Base-by-base conservation (phyloP, 225 moss, liverwort and hornwort genomes). In the Physcomitrium patens region DNA sequence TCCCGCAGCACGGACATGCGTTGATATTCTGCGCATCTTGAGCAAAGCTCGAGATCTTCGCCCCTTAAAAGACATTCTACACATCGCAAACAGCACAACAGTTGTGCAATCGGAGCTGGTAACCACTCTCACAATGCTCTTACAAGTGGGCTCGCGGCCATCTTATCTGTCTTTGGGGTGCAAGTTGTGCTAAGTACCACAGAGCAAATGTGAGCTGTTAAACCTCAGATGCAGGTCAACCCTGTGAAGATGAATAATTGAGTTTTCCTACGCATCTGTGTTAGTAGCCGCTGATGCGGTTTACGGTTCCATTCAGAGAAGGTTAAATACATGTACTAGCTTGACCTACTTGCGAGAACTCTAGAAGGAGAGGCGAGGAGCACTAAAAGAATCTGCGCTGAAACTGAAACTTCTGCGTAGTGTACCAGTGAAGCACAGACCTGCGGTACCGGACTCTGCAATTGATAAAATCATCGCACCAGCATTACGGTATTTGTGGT, bases 81-180 rank as follows among this genome's bases (percentile, higher is more conserved):
- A 24, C 61, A 28, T 17, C 58, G 69, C 65, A 49, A 57, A 53
- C 22, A 52, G 64, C 74, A 57, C 64, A 63, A 81, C 73, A 63
- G 17, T 53, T 53, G 55, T 64, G 77, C 72, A 72, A 72, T 65
- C 50, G 41, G 23, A 64, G 63, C 22, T 70, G 52, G 52, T 52
- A 52, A n/a, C 52, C 52, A 52, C 17, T n/a, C 17, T 3, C 17
- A 16, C 52, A 7, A 16, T n/a, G 64, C 16, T 28, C 48, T 17
- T 48, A 47, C 59, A 65, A 65, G 72, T 71, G 66, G 71, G 57
- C 19, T 69, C 27, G 18, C 76, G 31, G 45, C 14, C 48, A 71
- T 22, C 46, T 54, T 47, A 70, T 16, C 12, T 15, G 64, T 43
- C 43, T 15, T 63, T 43, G 63, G 47, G 1, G 31, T 77, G 64